These are phyloP conservation scores for Salix koriyanagi DNA, from an alignment of 345 rosid genomes.

Conservation along the genomic window DNA sequence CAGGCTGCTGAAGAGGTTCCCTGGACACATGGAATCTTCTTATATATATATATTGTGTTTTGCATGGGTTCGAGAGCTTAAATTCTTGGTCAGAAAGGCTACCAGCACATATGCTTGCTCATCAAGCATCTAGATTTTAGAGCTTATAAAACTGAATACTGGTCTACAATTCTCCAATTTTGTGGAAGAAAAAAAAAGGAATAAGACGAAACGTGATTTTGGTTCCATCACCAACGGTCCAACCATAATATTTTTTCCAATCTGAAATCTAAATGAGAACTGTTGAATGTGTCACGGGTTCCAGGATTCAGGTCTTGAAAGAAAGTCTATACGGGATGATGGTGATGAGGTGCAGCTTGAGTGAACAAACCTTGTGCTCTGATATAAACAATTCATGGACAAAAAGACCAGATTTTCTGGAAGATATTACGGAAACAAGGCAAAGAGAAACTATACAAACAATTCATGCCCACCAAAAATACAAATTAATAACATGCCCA, in stretches of 20 bases:
- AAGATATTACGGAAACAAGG: no score
- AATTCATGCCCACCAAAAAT: background rate
- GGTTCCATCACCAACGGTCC: no score
- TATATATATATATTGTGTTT: no score
- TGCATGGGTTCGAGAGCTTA: background rate
- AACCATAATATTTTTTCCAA: no score
- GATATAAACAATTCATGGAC: background rate
- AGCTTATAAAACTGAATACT: no score
- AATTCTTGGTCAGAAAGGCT: background rate
- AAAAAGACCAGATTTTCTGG: background rate
- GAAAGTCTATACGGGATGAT: background rate
- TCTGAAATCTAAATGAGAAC: background rate
- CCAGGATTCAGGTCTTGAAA: background rate
- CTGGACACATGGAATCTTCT: background rate
- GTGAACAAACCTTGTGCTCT: background rate
- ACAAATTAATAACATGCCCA: background rate
- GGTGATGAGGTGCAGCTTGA: background rate
- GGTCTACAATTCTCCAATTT: no score
- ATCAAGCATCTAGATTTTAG: slow-evolving; percentile 7
- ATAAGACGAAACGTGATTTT: no score
- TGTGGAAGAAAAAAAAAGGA: no score
- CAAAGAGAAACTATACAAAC: background rate
- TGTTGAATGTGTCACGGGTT: background rate
- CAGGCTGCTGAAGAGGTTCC: slow-evolving; percentile 19
- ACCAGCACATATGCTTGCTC: slow-evolving; percentile 1